Evolutionary conservation across 805 yeast species (phyloP).

Genomic region (Zygoascus flipseniorum): DNA sequence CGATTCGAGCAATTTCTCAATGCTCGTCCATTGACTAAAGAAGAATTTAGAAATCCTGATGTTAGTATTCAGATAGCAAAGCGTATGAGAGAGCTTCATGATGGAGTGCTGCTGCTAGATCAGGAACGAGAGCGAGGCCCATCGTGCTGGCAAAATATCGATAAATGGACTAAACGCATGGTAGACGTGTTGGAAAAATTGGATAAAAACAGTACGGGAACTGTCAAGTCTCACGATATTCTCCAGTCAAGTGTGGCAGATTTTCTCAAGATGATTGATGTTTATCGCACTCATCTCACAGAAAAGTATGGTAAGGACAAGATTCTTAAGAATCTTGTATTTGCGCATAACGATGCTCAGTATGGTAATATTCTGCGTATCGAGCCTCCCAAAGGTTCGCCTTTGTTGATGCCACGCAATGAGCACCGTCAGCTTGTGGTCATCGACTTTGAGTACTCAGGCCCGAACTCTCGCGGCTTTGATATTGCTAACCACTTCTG

Average conservation of each 20-base stretch:
- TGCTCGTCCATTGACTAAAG: conserved; percentile 65
- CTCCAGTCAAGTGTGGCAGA: conserved; percentile 35
- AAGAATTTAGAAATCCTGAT: conserved; percentile 65
- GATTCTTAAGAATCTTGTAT: conserved; percentile 48
- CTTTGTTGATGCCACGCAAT: conserved; percentile 38
- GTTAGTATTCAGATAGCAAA: conserved; percentile 81
- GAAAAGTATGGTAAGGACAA: conserved; percentile 34
- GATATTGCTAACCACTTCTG: conserved; percentile 90
- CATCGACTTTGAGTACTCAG: conserved; percentile 94
- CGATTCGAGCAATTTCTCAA: conserved; percentile 89
- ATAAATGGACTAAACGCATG: conserved; percentile 58
- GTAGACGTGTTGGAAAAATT: conserved; percentile 35
- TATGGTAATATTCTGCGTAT: conserved; percentile 83
- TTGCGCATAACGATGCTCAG: conserved; percentile 95
- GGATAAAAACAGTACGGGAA: conserved; percentile 20
- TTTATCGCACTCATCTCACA: conserved; percentile 58
- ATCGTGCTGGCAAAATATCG: conserved; percentile 56
- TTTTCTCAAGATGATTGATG: conserved; percentile 41
- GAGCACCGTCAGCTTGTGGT: conserved; percentile 76
- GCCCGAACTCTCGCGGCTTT: conserved; percentile 79
- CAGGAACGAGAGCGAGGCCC: conserved; percentile 57
- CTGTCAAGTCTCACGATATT: conserved; percentile 6
- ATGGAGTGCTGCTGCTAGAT: conserved; percentile 56
- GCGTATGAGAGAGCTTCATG: conserved; percentile 92
- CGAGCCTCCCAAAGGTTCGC: conserved; percentile 40